Evolutionary conservation across 1,284 basidiomycete species (phyloP), one percentile per base, ranked within the genome.

Genomic region (Sanghuangporus weigelae): DNA sequence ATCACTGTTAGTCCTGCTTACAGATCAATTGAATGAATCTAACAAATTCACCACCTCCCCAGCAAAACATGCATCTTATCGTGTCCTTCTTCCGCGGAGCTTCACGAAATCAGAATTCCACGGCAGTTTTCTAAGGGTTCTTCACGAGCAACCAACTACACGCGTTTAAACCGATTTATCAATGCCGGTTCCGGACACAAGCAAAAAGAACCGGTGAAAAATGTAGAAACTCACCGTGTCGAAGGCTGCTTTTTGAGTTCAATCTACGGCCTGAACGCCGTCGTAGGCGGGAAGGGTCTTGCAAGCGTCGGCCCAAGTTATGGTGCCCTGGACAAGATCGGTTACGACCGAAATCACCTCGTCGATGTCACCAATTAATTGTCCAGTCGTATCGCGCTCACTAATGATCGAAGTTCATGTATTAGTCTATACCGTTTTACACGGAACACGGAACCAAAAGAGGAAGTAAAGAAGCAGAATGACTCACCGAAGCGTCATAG

Each of bases 331-430:
- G 39, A 92, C 88, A 60, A 96, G 83, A 50, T 89, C 87, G 57
- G 82, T 84, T 67, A 98, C 88, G 58, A 91, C 86, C 57, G 79
- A 79, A 70, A 98, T 88, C 62, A 98, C 96, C 60, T 95, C 87
- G 77, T 98, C 96, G 68, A 97, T 88, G 60, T 83, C 73, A n/a
- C 95, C 96, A 72, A 98, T 98, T 63, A 93, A 81, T 76, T 99
- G 96, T 58, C 89, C 83, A 58, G 92, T 98, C 57, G 95, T 95
- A 77, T 98, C 96, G 62, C 96, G 91, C 77, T 99, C 96, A 69
- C 90, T 93, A 59, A 2, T 16, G n/a, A 44, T 19, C 51, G 35
- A 59, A 40, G 46, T 49, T 55, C 23, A n/a, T 39, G n/a, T 21
- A n/a, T 48, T 38, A 56, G 42, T 7, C 11, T 7, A 46, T 46